phyloP scores from a whole-genome alignment of 1,284 basidiomycete genomes.

The Sphagnurus paluster region DNA sequence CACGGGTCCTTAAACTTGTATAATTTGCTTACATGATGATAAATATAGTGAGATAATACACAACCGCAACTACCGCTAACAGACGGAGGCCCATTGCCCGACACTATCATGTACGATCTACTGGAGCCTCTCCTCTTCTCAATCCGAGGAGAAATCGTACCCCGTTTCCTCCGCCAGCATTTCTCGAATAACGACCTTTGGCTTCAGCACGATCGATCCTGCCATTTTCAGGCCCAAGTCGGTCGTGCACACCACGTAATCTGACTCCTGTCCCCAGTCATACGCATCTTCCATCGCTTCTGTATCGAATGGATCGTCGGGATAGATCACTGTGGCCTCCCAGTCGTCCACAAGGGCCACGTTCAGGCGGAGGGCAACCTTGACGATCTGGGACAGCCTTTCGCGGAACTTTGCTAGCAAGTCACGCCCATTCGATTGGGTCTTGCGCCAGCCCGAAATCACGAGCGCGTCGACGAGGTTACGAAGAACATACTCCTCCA shows the following conservation, averaged over 20 bases:
- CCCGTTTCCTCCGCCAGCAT: slow-evolving; percentile 10
- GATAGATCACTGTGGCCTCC: slow-evolving; percentile 11
- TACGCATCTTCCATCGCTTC: slow-evolving; percentile 22
- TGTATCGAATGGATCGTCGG: slow-evolving; percentile 13
- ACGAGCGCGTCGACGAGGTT: slow-evolving; percentile 15
- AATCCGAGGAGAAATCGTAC: slow-evolving; percentile 5
- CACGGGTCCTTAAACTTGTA: too few relatives aligned
- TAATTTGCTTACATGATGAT: too few relatives aligned
- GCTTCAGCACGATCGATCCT: slow-evolving; percentile 11
- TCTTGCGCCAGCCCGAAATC: slow-evolving; percentile 16
- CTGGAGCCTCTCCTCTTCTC: too few relatives aligned
- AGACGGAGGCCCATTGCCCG: too few relatives aligned
- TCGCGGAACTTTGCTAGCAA: slow-evolving; percentile 12
- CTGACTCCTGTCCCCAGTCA: slow-evolving; percentile 11
- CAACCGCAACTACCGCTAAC: too few relatives aligned
- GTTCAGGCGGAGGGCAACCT: slow-evolving; percentile 21
- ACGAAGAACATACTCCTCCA: slow-evolving; percentile 17
- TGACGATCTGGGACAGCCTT: slow-evolving; percentile 13
- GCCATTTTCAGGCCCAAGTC: slow-evolving; percentile 8
- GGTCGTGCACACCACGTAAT: slow-evolving; percentile 18
- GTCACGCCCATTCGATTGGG: slow-evolving; percentile 7
- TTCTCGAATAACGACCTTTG: slow-evolving; percentile 14
- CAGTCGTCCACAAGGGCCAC: slow-evolving; percentile 12
- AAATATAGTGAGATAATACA: too few relatives aligned
- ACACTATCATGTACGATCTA: too few relatives aligned